Evolutionary conservation across 495 filamentous ascomycete genomes (phyloP).

Genomic region (Penicillium egyptiacum): DNA sequence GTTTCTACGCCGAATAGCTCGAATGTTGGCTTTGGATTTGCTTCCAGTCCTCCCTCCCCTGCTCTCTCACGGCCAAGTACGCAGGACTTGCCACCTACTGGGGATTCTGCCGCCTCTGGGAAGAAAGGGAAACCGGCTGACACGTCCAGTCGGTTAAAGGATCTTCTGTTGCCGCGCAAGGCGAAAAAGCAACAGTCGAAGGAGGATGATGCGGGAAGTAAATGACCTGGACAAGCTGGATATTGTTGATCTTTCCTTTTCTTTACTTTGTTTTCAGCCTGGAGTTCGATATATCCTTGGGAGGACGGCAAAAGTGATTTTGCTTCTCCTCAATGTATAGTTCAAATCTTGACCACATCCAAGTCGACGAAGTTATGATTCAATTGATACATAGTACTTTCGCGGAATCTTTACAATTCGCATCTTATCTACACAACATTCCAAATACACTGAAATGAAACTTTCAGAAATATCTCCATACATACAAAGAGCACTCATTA

Average conservation of each 20-base stretch:
- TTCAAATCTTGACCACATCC: not conserved
- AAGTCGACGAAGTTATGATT: conserved; percentile 6
- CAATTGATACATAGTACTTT: not conserved
- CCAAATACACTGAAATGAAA: not conserved
- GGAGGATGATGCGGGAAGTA: conserved; percentile 12
- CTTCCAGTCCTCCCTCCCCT: conserved; percentile 18
- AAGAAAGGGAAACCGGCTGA: conserved; percentile 22
- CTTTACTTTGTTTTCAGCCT: not conserved
- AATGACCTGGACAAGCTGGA: conserved; percentile 7
- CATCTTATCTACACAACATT: not conserved
- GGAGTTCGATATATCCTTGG: not conserved
- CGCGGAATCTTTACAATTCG: conserved; percentile 7
- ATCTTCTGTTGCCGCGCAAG: conserved; percentile 23
- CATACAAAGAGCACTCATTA: conserved; percentile 1
- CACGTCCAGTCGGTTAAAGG: conserved; percentile 21
- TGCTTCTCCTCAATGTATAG: not conserved
- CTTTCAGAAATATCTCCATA: conserved; percentile 6
- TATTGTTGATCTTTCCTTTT: conserved; percentile 2
- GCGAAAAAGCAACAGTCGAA: conserved; percentile 27
- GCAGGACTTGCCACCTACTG: conserved; percentile 11
- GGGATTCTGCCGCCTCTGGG: conserved; percentile 13
- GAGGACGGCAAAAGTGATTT: not conserved
- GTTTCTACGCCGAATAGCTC: not conserved
- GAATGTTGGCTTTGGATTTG: not conserved
- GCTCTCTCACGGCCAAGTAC: conserved; percentile 9